A percentile compares a stretch with the other conserved stretches of the same genome.
Conservation (phyloP, 805 yeast genomes). For the Spencermartinsiella europaea region DNA sequence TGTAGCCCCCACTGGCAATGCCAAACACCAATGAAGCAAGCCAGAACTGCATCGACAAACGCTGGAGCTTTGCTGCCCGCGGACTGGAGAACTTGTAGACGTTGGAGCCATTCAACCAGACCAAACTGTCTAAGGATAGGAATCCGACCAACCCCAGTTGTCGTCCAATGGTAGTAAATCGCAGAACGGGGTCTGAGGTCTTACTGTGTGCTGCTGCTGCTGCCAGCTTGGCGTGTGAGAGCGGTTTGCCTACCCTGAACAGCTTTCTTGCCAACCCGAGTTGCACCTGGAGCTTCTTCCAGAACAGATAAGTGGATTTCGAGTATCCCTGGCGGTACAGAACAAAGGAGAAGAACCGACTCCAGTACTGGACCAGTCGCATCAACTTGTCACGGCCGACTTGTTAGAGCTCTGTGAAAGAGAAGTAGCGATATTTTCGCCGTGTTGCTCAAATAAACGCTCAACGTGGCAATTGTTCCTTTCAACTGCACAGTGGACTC, state of each 20-base stretch:
- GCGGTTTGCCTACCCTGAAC: conserved; percentile 76
- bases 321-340: conserved; percentile 52
- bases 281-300: conserved; percentile 54
- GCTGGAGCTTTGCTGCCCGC: conserved; percentile 30
- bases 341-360: conserved; percentile 65
- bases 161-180: conserved; percentile 36
- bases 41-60: conserved; percentile 71
- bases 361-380: conserved; percentile 74
- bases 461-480: not conserved
- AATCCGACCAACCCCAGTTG: conserved; percentile 33
- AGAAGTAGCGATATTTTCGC: too few species aligned
- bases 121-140: conserved; percentile 32
- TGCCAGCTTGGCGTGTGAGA: conserved; percentile 63
- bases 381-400: conserved; percentile 78
- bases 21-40: conserved; percentile 62
- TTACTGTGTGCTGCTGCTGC: conserved; percentile 64
- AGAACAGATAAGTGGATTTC: conserved; percentile 41
- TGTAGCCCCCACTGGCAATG: conserved; percentile 53
- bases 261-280: conserved; percentile 75
- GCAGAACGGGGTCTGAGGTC: conserved; percentile 54
- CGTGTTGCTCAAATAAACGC: too few species aligned
- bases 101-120: conserved; percentile 28
- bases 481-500: not conserved
- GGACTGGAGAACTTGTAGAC: conserved; percentile 32
- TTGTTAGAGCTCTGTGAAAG: too few species aligned